Evolutionary conservation across 2,329 filamentous ascomycete species (phyloP).

Genomic region (Stemphylium beticola): DNA sequence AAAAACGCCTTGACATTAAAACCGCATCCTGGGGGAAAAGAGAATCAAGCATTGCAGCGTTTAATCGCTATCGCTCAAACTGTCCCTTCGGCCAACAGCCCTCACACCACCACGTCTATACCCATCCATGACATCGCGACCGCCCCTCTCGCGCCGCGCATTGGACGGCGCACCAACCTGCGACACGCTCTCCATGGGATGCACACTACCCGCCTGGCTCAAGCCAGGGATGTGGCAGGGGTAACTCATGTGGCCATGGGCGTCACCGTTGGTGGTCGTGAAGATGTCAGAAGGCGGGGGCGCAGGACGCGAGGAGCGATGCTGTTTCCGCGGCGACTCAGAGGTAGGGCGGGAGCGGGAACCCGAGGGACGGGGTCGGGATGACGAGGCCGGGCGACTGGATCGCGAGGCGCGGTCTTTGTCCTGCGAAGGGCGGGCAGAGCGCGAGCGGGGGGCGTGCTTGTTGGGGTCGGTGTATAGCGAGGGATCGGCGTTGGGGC

Average conservation of each 20-base stretch:
- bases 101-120: constrained; percentile 52
- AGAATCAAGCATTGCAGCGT: neutral
- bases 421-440: constrained; percentile 22
- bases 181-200: constrained; percentile 48
- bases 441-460: constrained; percentile 27
- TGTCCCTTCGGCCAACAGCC: constrained; percentile 54
- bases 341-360: constrained; percentile 42
- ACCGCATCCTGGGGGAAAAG: too few relatives aligned
- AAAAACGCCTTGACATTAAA: neutral
- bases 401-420: constrained; percentile 21
- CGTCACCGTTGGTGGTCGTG: constrained; percentile 48
- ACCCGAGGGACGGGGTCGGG: constrained; percentile 28
- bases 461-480: constrained; percentile 30
- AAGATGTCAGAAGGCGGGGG: constrained; percentile 42
- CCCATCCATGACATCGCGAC: constrained; percentile 52
- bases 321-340: constrained; percentile 43
- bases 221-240: constrained; percentile 63
- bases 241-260: constrained; percentile 61
- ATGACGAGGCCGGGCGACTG: constrained; percentile 10
- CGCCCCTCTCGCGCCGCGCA: constrained; percentile 23
- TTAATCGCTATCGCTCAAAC: constrained; percentile 60
- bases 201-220: constrained; percentile 47
- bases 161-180: constrained; percentile 47
- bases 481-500: constrained; percentile 45
- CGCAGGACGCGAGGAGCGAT: constrained; percentile 37